These are phyloP conservation scores for Magnusiomyces clavatus DNA, from an alignment of 1,139 yeast genomes.

Conservation along the genomic window DNA sequence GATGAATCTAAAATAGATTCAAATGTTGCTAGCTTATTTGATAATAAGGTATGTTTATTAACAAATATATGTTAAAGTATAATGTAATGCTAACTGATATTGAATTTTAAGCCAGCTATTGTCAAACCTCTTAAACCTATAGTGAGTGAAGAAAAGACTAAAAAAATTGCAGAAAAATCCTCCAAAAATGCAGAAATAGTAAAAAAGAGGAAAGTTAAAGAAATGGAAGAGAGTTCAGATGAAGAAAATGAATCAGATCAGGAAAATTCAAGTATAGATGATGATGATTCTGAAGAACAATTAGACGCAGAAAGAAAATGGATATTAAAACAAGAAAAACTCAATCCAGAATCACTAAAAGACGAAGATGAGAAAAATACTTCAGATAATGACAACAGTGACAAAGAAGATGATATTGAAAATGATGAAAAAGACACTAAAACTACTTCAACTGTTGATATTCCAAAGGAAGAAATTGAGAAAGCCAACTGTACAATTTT, in stretches of 20 bases:
- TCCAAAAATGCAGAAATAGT: conserved; percentile 20
- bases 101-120: too few relatives aligned
- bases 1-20: conserved; percentile 14
- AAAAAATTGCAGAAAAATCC: conserved; percentile 15
- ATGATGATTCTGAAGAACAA: conserved; percentile 6
- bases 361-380: conserved; percentile 16
- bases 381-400: conserved; percentile 17
- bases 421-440: conserved; percentile 4
- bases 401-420: conserved; percentile 23
- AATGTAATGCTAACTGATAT: too few relatives aligned
- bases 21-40: conserved; percentile 21
- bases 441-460: conserved; percentile 1
- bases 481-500: conserved; percentile 86
- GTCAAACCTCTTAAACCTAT: too few relatives aligned
- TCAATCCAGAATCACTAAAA: conserved; percentile 4
- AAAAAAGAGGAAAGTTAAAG: conserved; percentile 18
- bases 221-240: conserved; percentile 19
- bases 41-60: conserved; percentile 15
- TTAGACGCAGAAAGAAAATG: conserved; percentile 13
- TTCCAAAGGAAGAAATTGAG: conserved; percentile 45
- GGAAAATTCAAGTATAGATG: conserved; percentile 15
- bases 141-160: conserved; percentile 20
- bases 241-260: conserved; percentile 24
- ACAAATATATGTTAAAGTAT: too few relatives aligned
- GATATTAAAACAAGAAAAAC: conserved; percentile 14